Base-by-base conservation (phyloP, 2,329 filamentous ascomycete species). In the Ampelomyces quisqualis region DNA sequence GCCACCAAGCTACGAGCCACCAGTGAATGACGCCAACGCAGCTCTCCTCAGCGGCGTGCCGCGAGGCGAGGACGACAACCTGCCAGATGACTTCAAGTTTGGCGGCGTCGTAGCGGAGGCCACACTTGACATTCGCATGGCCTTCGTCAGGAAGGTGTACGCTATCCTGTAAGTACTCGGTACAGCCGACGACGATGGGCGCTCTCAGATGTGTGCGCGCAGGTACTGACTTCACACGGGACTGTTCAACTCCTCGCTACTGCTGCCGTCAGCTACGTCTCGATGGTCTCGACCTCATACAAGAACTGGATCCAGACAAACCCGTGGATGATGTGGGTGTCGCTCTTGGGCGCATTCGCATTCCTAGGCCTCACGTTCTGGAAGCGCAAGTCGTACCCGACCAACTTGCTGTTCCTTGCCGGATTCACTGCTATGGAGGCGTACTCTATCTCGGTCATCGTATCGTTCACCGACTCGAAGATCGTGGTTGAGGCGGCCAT, bases 71-170 rank as follows among this genome's bases (percentile, higher is more conserved):
- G 82, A 90, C 64, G 91, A 96, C 72, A 94, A 96, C 63, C 68
- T 97, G 30, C 91, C 91, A 1, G 91, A 97, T 74, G 91, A 97
- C 71, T 97, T 97, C 82, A 97, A 96, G 79, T 97, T 95, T 65
- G 93, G 91, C 57, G 90, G 90, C 48, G 89, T 85, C 13, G 90
- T 97, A 45, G 85, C 90, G 54, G 93, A 97, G 75, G 91, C 88
- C 32, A 95, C 90, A 14, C 77, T 97, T 64, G 90, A 95, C 62
- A 95, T 98, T 66, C 87, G 91, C 57, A 95, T 96, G 82, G 88
- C 93, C 71, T 98, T 96, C 70, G 79, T 95, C 59, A 85, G 90
- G 71, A 97, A 97, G 77, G 93, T 98, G 65, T 98, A 98, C 74
- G 86, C 90, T 44, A 98, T 98, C 70, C 78, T 98, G 73, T 81